Evolutionary conservation across 2,329 filamentous ascomycete species (phyloP), one percentile per base, ranked within the genome.

Genomic region (Achaetomium macrosporum): DNA sequence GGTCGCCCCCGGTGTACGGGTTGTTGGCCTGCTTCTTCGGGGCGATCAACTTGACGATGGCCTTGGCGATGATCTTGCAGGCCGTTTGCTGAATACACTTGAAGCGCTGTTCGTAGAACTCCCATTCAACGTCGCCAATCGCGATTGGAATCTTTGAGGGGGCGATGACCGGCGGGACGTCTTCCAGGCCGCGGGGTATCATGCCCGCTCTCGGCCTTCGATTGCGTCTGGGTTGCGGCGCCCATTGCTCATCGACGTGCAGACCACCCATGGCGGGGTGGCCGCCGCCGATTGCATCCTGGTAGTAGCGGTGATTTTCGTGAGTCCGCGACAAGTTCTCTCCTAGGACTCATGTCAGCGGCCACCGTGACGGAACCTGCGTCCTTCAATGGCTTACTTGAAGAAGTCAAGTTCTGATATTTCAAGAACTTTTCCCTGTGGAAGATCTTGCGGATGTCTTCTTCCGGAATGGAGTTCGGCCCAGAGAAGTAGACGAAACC

Each of bases 1-100:
- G 76, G 42, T 84, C 77, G 31, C 77, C 79, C n/a, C 76, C 75
- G 1, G 83, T 86, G 63, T 90, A 90, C 0, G 87, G 86, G 60
- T 87, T 82, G 16, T 80, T 84, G 0, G 84, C 84, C 66, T 89
- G 86, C 67, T 90, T 90, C 69, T 87, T 88, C 0, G 87, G 87
- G 61, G 87, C 85, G 2, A 90, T 81, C 1, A 81, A 76, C 63
- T 88, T 88, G 54, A 90, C 83, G 81, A 86, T 90, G 11, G 81
- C 83, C 65, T 90, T 90, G 33, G 82, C 82, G 48, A 90, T 83
- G 25, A 83, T 71, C 67, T 90, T 90, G 69, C 84, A 85, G 7
- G 83, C 79, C 1, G 81, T 78, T 61, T 90, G 87, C 61, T 90
- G 85, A 59, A 85, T 79, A 53, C 79, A 78, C 57, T 79, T 81